Evolutionary conservation across 2,329 filamentous ascomycete species (phyloP).

Genomic region (Chaetomium strumarium): DNA sequence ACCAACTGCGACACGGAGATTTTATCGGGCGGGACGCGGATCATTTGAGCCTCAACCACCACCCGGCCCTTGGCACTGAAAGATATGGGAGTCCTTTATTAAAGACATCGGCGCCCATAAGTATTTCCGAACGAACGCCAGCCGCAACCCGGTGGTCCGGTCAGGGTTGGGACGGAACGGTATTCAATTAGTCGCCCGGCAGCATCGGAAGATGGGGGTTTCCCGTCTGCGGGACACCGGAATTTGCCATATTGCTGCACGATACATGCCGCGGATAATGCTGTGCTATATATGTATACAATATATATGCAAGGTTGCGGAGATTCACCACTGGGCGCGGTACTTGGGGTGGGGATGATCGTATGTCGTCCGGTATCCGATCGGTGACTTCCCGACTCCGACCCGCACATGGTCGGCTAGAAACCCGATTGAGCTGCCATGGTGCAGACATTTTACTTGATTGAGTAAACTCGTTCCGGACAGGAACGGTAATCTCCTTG

Average conservation of each 20-base stretch:
- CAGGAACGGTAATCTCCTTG: too few species aligned
- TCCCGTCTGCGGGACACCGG: neutral
- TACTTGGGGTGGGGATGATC: neutral
- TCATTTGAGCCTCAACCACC: neutral
- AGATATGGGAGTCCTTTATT: neutral
- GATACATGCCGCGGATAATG: neutral
- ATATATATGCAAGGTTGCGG: conserved; percentile 6
- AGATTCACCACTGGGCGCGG: neutral
- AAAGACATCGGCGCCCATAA: conserved; percentile 8
- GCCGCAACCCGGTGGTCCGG: conserved; percentile 8
- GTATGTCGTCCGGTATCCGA: neutral
- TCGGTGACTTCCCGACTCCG: conserved; percentile 2
- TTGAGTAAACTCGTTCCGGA: too few species aligned
- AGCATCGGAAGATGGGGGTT: too few species aligned
- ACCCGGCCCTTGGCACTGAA: neutral
- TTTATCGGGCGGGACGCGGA: neutral
- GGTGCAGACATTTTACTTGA: too few species aligned
- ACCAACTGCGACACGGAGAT: neutral
- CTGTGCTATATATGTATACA: neutral
- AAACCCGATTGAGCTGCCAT: neutral
- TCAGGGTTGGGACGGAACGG: neutral
- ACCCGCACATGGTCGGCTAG: neutral
- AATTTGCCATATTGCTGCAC: neutral
- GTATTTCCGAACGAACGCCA: neutral
- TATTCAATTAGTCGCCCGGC: too few species aligned